Base-by-base conservation (phyloP, 169 alveolate genomes). In the Plasmodium chabaudi region DNA sequence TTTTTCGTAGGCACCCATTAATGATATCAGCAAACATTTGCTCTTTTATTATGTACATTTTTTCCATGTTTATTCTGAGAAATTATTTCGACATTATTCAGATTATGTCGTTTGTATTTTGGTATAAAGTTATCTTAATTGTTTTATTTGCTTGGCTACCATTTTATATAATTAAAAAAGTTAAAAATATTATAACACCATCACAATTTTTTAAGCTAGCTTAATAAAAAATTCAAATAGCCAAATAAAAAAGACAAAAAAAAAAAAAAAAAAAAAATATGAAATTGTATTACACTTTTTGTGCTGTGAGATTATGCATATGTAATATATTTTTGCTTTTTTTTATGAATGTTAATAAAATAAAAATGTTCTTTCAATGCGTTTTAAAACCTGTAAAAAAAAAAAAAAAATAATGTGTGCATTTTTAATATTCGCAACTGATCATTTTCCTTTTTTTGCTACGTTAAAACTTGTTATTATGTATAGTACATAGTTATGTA, bases 141-240 rank as follows among this genome's bases (percentile, higher is more conserved):
- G 95, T 97, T n/a, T 92, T 95, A 4, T 94, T 95, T 42, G 96
- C 98, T 44, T 98, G 99, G 99, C 92, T 97, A 13, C 99, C 99
- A 0, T 73, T 96, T 6, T 96, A 88, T 93, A 44, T 96, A 39
- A 90, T 94, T 73, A 97, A 95, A 92, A 73, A 92, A 69, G 92
- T 96, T 5, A 93, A 94, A 72, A 96, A 94, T 68, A 79, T 92
- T 55, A 70, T 97, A 49, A 95, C 95, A 59, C 99, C 99, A 9
- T 95, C 98, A 9, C 97, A 96, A 79, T 94, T 94, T 65, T 73
- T 92, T 57, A 96, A 96, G 69, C 96, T 96, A 46, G 92, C 90
- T 15, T 82, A 61, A 23, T 47, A 39, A 12, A 19, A 15, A 64
- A 49, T 39, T 64, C 15, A 51, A 13, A 47, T 51, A 44, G 44